Evolutionary conservation across 2,329 filamentous ascomycete genomes (phyloP), one percentile per base, ranked within the genome.

Genomic region (Fusarium euwallaceae): DNA sequence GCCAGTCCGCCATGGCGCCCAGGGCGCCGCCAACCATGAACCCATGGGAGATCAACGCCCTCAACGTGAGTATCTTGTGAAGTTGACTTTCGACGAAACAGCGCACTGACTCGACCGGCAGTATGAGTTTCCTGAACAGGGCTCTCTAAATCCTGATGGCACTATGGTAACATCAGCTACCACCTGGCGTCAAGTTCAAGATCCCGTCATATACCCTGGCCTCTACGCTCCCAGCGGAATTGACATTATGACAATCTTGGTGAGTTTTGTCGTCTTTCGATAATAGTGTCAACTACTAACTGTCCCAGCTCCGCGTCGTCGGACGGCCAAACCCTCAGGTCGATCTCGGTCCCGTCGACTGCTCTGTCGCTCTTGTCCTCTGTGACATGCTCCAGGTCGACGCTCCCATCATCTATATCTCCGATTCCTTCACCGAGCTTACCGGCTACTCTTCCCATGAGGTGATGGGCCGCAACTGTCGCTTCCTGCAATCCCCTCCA

Each of bases 311-410:
- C 82, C 89, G 92, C 59, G 91, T 97, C 27, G 90, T 91, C 39
- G 89, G 88, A 20, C 88, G 94, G 67, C 90, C 91, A 17, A 92
- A 94, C 70, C 94, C 94, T 1, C 88, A 92, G 76, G 91, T 97
- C 76, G 89, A 95, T 59, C 92, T 97, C 48, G 95, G 95, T 8
- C 89, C 94, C 1, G 92, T 98, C 37, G 95, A 97, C 82, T 87
- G 94, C 75, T 97, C 94, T 2, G 97, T 94, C 79, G 93, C 95
- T 3, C 92, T 97, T 73, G 89, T 96, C 20, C 88, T 98, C 45
- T 97, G 94, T 82, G 94, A 97, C 81, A 91, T 95, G 36, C 87
- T 89, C 48, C 88, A 90, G 76, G 89, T 93, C 32, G 94, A 97
- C 81, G 86, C 88, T 34, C 95, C 95, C 4, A 95, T 97, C 69